These are phyloP conservation scores for Myriosclerotinia scirpicola DNA, from an alignment of 2,329 filamentous ascomycete species.

Conservation along the genomic window DNA sequence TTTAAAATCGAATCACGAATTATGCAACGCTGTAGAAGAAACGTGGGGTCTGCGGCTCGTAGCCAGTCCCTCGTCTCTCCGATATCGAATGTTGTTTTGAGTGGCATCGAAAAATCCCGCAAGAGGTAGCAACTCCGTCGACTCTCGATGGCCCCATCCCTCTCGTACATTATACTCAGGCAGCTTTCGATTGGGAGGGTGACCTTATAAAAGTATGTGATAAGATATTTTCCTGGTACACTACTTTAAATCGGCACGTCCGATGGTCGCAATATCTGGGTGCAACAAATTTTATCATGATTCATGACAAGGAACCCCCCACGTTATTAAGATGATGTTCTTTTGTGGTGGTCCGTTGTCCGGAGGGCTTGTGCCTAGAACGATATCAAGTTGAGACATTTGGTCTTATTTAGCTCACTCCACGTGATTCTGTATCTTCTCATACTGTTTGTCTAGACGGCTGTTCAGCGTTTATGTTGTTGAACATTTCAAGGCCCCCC, in stretches of 20 bases:
- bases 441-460: background rate
- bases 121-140: background rate
- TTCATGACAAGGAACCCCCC: conserved; percentile 10
- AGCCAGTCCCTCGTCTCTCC: conserved; percentile 17
- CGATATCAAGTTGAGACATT: background rate
- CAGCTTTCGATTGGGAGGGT: conserved; percentile 6
- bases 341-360: background rate
- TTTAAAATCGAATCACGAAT: conserved; percentile 13
- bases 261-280: conserved; percentile 5
- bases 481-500: background rate
- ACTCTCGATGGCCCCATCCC: background rate
- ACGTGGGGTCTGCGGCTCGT: conserved; percentile 19
- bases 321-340: background rate
- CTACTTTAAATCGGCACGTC: conserved; percentile 11
- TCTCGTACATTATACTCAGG: background rate
- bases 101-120: conserved; percentile 15
- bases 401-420: background rate
- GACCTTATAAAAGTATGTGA: conserved; percentile 4
- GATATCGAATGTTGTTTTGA: conserved; percentile 15
- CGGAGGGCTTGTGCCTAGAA: background rate
- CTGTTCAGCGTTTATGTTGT: background rate
- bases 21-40: conserved; percentile 9
- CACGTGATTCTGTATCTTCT: background rate
- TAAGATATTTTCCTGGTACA: conserved; percentile 10
- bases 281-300: background rate